Base-by-base conservation (phyloP, 2,329 filamentous ascomycete species). In the Ophiostoma triangulosporum region DNA sequence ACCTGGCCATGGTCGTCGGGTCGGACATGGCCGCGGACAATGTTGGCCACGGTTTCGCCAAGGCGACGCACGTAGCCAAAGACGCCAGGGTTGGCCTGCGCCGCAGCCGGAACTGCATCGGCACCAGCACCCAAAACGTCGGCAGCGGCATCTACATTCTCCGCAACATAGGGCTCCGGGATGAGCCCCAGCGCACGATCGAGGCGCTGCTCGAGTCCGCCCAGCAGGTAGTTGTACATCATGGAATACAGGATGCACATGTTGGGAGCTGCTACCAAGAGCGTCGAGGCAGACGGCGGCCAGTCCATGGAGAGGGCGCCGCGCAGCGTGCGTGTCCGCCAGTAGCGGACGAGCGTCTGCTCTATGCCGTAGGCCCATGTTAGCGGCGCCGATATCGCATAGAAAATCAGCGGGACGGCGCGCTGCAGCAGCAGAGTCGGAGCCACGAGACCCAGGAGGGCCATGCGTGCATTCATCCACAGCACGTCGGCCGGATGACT, bases 251-350 rank as follows among this genome's bases (percentile, higher is more conserved):
- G 57, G 9, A 69, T 59, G 54, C 67, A 68, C 48, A 70, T 49
- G 31, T 61, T 71, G 0, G 77, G 77, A 57, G 78, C 71, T 3
- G 73, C 57, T 1, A 71, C 66, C 51, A 79, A 63, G n/a, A 70
- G 73, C 55, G 76, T 72, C 36, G 71, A 68, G 0, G 75, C 72
- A 0, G 75, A 73, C 0, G 76, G 76, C 1, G 77, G 77, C 77
- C 77, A 80, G 14, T 22, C 27, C 27, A 33, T 31, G 27, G 20
- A 9, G 9, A 32, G 17, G 4, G 46, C 17, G 7, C 45, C 26
- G 15, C 24, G 26, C 3, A 48, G 9, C 40, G 40, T 27, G 12
- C 43, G 43, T 17, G 43, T 46, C 9, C 26, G 66, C n/a, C 70
- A 62, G 38, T 75, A 67, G 43, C 71, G 67, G 52, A 72, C 66